These are phyloP conservation scores for Ustilago esculenta DNA, from an alignment of 1,284 basidiomycete genomes.

Conservation along the genomic window DNA sequence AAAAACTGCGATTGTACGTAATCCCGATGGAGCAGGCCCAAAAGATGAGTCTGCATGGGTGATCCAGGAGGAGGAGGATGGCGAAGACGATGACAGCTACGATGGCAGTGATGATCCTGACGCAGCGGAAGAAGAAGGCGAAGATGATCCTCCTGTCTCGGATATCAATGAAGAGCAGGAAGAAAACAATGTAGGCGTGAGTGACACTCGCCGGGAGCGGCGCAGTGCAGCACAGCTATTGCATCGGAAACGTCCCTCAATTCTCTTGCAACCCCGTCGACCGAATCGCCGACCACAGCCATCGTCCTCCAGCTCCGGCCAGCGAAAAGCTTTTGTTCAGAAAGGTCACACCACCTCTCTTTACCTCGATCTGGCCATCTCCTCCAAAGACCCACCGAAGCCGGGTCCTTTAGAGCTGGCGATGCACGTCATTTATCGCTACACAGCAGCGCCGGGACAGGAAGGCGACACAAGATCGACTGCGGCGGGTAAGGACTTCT, in stretches of 20 bases:
- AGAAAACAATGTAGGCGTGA: not conserved
- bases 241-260: not conserved
- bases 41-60: slow-evolving; percentile 15
- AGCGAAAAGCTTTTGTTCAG: slow-evolving; percentile 27
- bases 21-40: not conserved
- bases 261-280: not conserved
- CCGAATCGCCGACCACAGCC: not conserved
- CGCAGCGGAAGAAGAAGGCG: not conserved
- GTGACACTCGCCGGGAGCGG: too few relatives aligned
- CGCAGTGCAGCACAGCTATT: not conserved
- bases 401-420: slow-evolving; percentile 31
- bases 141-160: not conserved
- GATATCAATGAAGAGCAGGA: slow-evolving; percentile 9
- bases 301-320: not conserved
- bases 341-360: slow-evolving; percentile 37
- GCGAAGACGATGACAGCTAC: slow-evolving; percentile 11
- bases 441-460: slow-evolving; percentile 5
- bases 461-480: not conserved
- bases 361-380: slow-evolving; percentile 32
- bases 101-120: slow-evolving; percentile 2
- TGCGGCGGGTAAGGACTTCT: slow-evolving; percentile 16
- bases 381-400: slow-evolving; percentile 10
- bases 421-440: slow-evolving; percentile 52
- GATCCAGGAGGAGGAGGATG: slow-evolving; percentile 20
- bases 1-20: slow-evolving; percentile 12